Conservation (phyloP, 108 stramenopile genomes). For the Pseudonitzschia multistriata region DNA sequence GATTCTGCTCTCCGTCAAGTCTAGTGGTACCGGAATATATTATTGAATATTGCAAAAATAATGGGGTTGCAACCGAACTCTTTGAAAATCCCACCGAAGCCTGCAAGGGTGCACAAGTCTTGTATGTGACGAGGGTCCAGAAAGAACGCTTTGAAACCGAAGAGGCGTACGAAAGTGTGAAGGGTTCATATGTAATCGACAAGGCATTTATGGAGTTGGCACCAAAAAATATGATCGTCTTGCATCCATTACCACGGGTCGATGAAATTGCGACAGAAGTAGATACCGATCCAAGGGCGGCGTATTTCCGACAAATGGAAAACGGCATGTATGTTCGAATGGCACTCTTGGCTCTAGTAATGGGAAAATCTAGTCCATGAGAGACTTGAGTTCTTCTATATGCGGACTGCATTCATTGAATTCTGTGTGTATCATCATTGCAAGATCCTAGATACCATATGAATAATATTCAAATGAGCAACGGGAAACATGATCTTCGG, state of each 20-base stretch:
- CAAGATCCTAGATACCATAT: background rate
- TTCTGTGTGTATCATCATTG: too few species aligned
- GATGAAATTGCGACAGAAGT: conserved; percentile 93
- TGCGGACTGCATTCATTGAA: too few species aligned
- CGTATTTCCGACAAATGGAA: conserved; percentile 98
- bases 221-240: conserved; percentile 66
- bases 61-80: conserved; percentile 61
- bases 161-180: conserved; percentile 43
- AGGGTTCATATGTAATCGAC: conserved; percentile 75
- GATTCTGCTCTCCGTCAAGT: conserved; percentile 81
- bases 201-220: conserved; percentile 66
- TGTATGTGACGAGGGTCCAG: conserved; percentile 97
- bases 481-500: background rate
- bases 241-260: conserved; percentile 87
- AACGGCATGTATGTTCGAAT: conserved; percentile 98
- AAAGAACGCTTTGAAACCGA: conserved; percentile 87
- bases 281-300: conserved; percentile 94
- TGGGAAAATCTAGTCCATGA: conserved; percentile 9
- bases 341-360: conserved; percentile 78
- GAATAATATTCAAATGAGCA: background rate
- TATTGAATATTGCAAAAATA: conserved; percentile 56
- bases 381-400: too few species aligned
- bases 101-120: conserved; percentile 73
- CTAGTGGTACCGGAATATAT: conserved; percentile 88
- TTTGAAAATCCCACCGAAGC: conserved; percentile 46